Conservation (phyloP, 2,329 filamentous ascomycete species). For the Trichoderma asperellum region DNA sequence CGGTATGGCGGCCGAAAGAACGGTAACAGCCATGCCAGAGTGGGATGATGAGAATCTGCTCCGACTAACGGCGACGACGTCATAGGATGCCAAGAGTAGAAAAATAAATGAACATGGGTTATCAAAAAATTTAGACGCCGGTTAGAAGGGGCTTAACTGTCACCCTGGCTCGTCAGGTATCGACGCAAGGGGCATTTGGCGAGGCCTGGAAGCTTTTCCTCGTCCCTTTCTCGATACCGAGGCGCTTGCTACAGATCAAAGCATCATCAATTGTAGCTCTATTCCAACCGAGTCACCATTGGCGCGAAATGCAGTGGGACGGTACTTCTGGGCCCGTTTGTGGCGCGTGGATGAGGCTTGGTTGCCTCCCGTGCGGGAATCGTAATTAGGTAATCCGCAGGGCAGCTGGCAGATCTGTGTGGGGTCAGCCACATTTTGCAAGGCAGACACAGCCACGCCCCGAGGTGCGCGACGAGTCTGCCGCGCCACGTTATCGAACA, state of each 20-base stretch:
- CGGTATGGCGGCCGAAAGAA: neutral
- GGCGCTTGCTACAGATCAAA: slow-evolving; percentile 14
- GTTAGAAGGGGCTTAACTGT: slow-evolving; percentile 10
- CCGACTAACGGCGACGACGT: slow-evolving; percentile 23
- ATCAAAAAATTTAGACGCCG: slow-evolving; percentile 20
- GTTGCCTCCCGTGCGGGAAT: slow-evolving; percentile 27
- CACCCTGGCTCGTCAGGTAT: slow-evolving; percentile 24
- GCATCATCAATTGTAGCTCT: neutral
- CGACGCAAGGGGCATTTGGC: neutral
- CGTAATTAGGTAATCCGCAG: slow-evolving; percentile 11
- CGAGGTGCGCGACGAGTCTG: slow-evolving; percentile 2
- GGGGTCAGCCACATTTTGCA: slow-evolving; percentile 26
- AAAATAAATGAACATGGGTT: neutral
- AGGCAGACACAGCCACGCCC: slow-evolving; percentile 26
- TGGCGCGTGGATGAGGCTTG: slow-evolving; percentile 19
- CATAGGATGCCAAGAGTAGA: slow-evolving; percentile 11
- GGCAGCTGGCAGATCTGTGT: slow-evolving; percentile 20
- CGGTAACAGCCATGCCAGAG: slow-evolving; percentile 1
- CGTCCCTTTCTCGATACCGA: slow-evolving; percentile 4
- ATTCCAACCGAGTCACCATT: neutral
- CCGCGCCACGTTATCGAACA: slow-evolving; percentile 24
- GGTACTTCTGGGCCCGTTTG: slow-evolving; percentile 14
- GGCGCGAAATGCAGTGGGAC: neutral
- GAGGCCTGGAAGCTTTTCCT: neutral
- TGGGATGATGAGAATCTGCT: neutral